phyloP scores from a whole-genome alignment of 345 rosid species.

The Murraya koenigii region DNA sequence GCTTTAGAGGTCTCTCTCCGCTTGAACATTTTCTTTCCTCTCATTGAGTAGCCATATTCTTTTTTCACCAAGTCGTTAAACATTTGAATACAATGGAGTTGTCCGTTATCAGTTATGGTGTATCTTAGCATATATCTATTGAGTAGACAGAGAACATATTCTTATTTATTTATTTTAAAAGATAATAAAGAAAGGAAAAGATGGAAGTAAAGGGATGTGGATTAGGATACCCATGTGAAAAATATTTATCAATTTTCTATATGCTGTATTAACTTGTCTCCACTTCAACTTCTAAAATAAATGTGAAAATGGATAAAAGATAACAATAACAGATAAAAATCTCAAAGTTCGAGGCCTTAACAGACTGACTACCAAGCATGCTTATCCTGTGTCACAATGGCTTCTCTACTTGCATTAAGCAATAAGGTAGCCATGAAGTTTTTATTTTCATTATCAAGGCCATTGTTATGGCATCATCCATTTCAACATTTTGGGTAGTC shows the following conservation, averaged over 20 bases:
- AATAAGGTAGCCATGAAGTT: neutral
- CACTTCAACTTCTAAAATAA: neutral
- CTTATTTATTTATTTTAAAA: neutral
- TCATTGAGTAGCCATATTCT: neutral
- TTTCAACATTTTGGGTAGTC: neutral
- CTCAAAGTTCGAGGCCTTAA: neutral
- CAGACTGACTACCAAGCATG: neutral
- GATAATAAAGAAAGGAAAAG: neutral
- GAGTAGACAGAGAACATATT: neutral
- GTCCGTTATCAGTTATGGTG: neutral
- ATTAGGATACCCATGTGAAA: neutral
- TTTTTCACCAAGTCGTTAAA: neutral
- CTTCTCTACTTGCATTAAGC: too few relatives aligned
- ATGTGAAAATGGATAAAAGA: neutral
- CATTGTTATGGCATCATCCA: neutral
- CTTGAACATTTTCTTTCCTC: neutral
- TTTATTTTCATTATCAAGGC: neutral
- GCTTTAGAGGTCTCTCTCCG: neutral
- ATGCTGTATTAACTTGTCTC: neutral
- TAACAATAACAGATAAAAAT: neutral
- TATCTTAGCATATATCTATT: neutral
- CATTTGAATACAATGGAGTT: neutral
- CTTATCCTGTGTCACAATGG: neutral
- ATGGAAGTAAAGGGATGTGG: neutral
- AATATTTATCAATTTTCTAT: neutral